These are phyloP conservation scores for Podaxis pistillaris DNA, from an alignment of 768 basidiomycete species.

Conservation along the genomic window DNA sequence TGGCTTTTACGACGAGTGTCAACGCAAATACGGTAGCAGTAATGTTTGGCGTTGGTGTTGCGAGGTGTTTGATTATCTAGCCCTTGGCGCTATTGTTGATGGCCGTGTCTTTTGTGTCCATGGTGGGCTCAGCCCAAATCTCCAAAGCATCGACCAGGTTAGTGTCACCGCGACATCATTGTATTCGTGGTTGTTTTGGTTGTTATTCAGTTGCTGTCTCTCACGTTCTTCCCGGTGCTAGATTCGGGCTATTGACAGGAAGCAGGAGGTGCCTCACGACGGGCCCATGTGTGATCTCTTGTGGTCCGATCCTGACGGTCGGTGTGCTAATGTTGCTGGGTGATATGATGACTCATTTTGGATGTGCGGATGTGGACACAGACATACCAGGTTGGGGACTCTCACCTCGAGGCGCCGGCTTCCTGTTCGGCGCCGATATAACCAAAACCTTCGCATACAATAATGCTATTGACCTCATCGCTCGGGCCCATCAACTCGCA, in stretches of 20 bases:
- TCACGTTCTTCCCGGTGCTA: slow-evolving; percentile 25
- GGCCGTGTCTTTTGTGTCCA: slow-evolving; percentile 97
- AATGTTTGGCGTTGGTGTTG: slow-evolving; percentile 99
- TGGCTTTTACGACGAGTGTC: slow-evolving; percentile 95
- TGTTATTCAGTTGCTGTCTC: slow-evolving; percentile 9
- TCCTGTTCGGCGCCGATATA: slow-evolving; percentile 90
- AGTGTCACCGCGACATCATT: slow-evolving; percentile 18
- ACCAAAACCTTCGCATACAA: slow-evolving; percentile 87
- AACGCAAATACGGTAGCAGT: slow-evolving; percentile 89
- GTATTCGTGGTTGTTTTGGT: slow-evolving; percentile 7
- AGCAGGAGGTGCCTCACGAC: slow-evolving; percentile 98
- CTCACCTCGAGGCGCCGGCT: slow-evolving; percentile 97
- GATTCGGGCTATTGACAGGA: slow-evolving; percentile 94
- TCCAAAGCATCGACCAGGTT: slow-evolving; percentile 88
- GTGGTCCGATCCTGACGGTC: slow-evolving; percentile 99
- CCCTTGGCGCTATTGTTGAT: slow-evolving; percentile 94
- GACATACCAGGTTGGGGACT: slow-evolving; percentile 95
- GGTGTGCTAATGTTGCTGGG: slow-evolving; percentile 18
- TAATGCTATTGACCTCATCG: slow-evolving; percentile 93
- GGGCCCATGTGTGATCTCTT: slow-evolving; percentile 98
- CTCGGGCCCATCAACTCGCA: slow-evolving; percentile 94
- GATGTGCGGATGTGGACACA: slow-evolving; percentile 23
- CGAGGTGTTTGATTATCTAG: slow-evolving; percentile 97
- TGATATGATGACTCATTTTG: no score
- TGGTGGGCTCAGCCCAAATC: slow-evolving; percentile 89